Evolutionary conservation across 176 grass and related monocot genomes (phyloP), one percentile per base, ranked within the genome.

Genomic region (Lolium multiflorum): DNA sequence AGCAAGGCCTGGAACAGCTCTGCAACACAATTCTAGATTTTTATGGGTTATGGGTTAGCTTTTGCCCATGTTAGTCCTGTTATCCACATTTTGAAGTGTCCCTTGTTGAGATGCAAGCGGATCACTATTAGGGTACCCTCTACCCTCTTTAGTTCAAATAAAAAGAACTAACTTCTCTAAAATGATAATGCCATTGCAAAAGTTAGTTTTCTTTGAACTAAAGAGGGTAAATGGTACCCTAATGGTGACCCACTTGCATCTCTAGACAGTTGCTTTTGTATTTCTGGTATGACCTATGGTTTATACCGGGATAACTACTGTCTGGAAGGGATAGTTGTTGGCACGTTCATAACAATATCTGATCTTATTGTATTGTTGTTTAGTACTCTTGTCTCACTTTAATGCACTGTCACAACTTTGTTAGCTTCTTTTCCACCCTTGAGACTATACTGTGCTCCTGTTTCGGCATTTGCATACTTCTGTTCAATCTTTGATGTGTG

Each of bases 1-100:
- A 76, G 43, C 17, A 74, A 81, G 22, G 24, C 44, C 31, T 48
- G 43, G 37, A 73, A 63, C 79, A 79, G 73, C 20, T 49, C 16
- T 49, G 4, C 54, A 20, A 55, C 8, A 28, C 9, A 18, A 62
- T 62, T 71, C 54, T 72, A 44, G 26, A 79, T 57, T 52, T 65
- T 5, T 39, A 37, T 16, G 38, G 46, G 7, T 35, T 49, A 66
- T 18, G 11, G 46, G 26, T 44, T 58, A 48, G 37, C 13, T 20
- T 74, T 58, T 37, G 47, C 80, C 7, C 47, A 84, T 63, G 16
- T 20, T 28, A 68, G 20, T 70, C 37, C 21, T 11, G 11, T 57
- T 85, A 57, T 68, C 38, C 57, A 25, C 83, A 55, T 65, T 72
- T 75, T 86, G 63, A 68, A 51, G 31, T 39, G 28, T 31, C 47